A percentile compares a stretch with the other conserved stretches of the same genome.
phyloP scores from a whole-genome alignment of 2,329 filamentous ascomycete genomes.

The Pestalotiopsis sp. region DNA sequence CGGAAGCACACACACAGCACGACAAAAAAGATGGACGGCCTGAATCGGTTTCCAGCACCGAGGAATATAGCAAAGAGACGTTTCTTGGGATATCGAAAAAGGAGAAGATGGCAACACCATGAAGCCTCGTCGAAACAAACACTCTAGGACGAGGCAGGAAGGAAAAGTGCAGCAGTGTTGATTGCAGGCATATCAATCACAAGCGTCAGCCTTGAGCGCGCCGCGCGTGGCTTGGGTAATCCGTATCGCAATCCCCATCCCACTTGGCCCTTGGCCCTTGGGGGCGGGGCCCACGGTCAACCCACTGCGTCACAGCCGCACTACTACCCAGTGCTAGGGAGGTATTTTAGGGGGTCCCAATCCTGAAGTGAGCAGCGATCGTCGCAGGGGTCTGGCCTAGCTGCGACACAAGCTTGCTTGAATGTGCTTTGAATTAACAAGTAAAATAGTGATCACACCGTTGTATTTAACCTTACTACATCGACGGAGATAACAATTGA shows the following conservation, averaged over 20 bases:
- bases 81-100: background rate
- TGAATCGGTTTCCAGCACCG: slow-evolving; percentile 8
- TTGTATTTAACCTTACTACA: background rate
- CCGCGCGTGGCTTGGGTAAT: slow-evolving; percentile 10
- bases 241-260: slow-evolving; percentile 4
- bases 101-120: background rate
- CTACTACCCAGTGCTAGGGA: background rate
- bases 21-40: background rate
- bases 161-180: background rate
- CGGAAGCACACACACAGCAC: background rate
- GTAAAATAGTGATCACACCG: background rate
- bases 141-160: background rate
- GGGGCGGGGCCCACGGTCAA: background rate
- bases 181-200: background rate
- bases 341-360: background rate
- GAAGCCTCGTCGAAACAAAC: background rate
- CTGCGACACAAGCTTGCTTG: background rate
- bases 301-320: slow-evolving; percentile 12
- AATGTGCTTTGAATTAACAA: background rate
- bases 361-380: slow-evolving; percentile 8
- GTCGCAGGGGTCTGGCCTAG: slow-evolving; percentile 3
- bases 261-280: background rate
- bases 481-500: background rate
- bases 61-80: background rate
- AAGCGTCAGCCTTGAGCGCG: slow-evolving; percentile 13